Evolutionary conservation across 2,329 filamentous ascomycete species (phyloP).

Genomic region (Acephala macrosclerotiorum): DNA sequence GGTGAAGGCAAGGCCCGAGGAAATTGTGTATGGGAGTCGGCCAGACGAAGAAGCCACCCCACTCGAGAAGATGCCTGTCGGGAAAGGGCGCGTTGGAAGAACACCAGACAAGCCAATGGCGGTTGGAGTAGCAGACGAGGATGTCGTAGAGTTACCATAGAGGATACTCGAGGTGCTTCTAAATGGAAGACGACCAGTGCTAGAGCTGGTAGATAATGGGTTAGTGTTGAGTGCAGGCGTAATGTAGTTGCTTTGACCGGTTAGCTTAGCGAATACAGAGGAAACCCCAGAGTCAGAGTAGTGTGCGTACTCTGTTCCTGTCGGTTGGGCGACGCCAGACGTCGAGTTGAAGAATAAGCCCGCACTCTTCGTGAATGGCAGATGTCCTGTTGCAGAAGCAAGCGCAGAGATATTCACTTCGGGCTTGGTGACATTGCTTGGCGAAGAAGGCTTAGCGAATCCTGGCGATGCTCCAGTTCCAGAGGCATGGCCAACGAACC

Average conservation of each 20-base stretch:
- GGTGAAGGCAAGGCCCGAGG: too few species aligned
- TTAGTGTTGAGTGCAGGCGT: neutral
- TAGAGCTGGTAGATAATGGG: neutral
- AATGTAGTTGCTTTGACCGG: neutral
- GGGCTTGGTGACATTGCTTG: too few species aligned
- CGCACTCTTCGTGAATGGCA: too few species aligned
- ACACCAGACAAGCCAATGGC: neutral
- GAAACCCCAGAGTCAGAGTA: neutral
- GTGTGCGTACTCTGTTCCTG: neutral
- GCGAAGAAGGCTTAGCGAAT: too few species aligned
- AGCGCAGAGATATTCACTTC: too few species aligned
- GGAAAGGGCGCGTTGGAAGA: neutral
- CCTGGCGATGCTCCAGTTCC: too few species aligned
- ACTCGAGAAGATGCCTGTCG: neutral
- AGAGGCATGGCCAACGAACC: too few species aligned
- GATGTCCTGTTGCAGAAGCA: too few species aligned
- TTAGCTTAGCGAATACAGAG: conserved; percentile 4
- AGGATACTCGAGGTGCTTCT: neutral
- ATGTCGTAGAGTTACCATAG: neutral
- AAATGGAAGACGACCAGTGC: neutral
- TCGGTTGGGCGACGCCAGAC: neutral
- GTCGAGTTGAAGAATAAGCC: too few species aligned
- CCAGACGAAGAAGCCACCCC: neutral
- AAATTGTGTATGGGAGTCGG: neutral
- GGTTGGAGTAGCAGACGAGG: neutral